Evolutionary conservation across 2,329 filamentous ascomycete species (phyloP), one percentile per base, ranked within the genome.

Genomic region (Metarhizium brunneum): DNA sequence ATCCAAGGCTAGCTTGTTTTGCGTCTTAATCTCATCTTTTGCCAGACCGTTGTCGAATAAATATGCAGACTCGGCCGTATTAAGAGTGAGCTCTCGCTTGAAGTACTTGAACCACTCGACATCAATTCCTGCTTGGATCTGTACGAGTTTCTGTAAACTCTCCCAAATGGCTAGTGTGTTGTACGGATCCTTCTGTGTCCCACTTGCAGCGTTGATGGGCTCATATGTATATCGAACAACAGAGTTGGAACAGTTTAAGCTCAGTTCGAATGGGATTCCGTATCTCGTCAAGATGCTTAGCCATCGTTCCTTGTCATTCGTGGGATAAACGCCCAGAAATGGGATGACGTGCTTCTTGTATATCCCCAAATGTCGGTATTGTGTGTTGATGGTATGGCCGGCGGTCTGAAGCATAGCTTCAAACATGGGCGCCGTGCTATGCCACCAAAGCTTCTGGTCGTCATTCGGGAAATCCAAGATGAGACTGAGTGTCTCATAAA

Each of bases 341-440:
- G 32, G 32, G 0, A 35, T 35, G 4, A 35, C 32, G 32, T 35
- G 32, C 32, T 35, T 35, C 32, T 35, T 35, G 32, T 35, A 35
- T 35, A 35, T 35, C 7, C 32, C 32, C 32, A 35, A 35, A 11
- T 35, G 32, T 35, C 6, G 32, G 32, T 54, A 54, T 25, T 54
- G 53, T 14, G 38, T 36, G 10, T 54, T 13, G 36, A 54, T 30
- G 18, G 20, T 4, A n/a, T 54, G 29, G 3, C 36, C 36, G 3
- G 47, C 47, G 29, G 10, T 38, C 10, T 43, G 6, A 10, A 54
- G 47, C 16, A 54, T 35, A 4, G 6, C 36, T 11, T 25, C 38
- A 36, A 54, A 50, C 47, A 54, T 54, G 2, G 53, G 53, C 4
- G 47, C 53, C 11, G 47, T 51, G 20, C 53, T 54, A 18, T 54